Evolutionary conservation across 2,329 filamentous ascomycete species (phyloP), one percentile per base, ranked within the genome.

Genomic region (Fusarium denticulatum): DNA sequence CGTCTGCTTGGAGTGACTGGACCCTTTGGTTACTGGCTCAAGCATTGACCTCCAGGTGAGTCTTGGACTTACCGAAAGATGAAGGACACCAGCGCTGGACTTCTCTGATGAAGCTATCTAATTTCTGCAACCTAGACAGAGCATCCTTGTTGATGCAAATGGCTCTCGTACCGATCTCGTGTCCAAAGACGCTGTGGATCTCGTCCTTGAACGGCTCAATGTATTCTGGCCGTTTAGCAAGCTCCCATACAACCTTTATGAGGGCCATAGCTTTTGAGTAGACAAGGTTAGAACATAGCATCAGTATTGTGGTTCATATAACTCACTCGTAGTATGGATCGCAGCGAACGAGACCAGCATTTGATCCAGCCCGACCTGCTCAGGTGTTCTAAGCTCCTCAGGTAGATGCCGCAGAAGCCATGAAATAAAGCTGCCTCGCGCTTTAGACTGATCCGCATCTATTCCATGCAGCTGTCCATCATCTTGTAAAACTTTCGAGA

Each of bases 241-340:
- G 20, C 37, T 56, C 37, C 52, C 52, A 56, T n/a, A 42, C 36
- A 10, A 56, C 52, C 6, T 56, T 42, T 12, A 37, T 40, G 3
- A 56, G 52, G 7, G 36, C 52, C 36, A 30, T 40, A 0, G 52
- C 52, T 56, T 4, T 4, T 1, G 2, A 22, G 3, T 5, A 4
- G 3, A 8, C 5, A 12, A 7, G 1, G 1, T 39, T 3, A 40
- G 26, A 18, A 18, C 2, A 3, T 12, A 9, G 5, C 0, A 22
- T 6, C 0, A n/a, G 20, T 2, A 2, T 5, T 1, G 4, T 9
- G 14, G 5, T 13, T 6, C 11, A 4, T 34, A 4, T 7, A 13
- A 24, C 52, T 14, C 24, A 56, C 37, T 56, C 0, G 52, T 56
- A 15, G 37, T 56, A 6, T 56, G 52, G 9, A 56, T 56, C 1